Conservation (phyloP, 345 rosid species). For the Carallia brachiata region DNA sequence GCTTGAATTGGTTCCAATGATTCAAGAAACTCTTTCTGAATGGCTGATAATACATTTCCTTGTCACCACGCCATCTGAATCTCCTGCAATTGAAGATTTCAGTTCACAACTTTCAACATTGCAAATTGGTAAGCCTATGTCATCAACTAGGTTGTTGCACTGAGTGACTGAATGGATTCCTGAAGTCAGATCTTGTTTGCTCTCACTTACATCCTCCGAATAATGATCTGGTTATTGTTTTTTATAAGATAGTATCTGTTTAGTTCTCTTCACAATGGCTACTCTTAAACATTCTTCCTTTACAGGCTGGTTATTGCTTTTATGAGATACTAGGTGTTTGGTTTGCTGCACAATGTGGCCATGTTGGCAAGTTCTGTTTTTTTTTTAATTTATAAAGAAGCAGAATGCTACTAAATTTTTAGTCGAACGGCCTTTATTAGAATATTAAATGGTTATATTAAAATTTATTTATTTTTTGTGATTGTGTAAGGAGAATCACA, state of each 20-base stretch:
- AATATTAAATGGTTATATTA: not conserved
- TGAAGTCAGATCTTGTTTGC: not conserved
- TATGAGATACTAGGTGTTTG: not conserved
- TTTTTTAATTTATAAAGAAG: too few relatives aligned
- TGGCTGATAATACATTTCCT: constrained; percentile 79
- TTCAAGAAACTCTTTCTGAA: constrained; percentile 79
- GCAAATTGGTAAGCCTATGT: constrained; percentile 63
- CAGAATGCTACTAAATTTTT: too few relatives aligned
- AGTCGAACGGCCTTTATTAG: too few relatives aligned
- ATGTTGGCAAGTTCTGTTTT: too few relatives aligned
- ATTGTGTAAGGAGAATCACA: not conserved
- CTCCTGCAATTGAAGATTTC: constrained; percentile 74
- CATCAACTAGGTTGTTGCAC: not conserved
- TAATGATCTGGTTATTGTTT: not conserved
- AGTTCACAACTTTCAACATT: constrained; percentile 86
- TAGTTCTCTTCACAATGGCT: too few relatives aligned
- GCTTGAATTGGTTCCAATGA: constrained; percentile 82
- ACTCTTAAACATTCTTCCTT: too few relatives aligned
- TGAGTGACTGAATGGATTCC: not conserved
- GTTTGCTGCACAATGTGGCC: too few relatives aligned
- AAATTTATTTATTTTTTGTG: not conserved
- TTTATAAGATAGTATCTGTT: not conserved
- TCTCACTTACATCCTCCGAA: not conserved
- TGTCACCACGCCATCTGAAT: constrained; percentile 69
- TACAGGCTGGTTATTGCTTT: constrained; percentile 1